Percentiles rank a stretch among this genome's conserved stretches.
phyloP scores from a whole-genome alignment of 306 rosid species.

The cucumber (Cucumis sativus) region Cucumber_9930_V3 NC_026658.2:25188501-25189000 shows the following conservation, averaged over 20 bases:
- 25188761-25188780: neutral
- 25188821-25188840: constrained; percentile 40
- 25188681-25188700: neutral
- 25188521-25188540: neutral
- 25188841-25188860: constrained; percentile 35
- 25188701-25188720: neutral
- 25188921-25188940: neutral
- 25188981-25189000: neutral
- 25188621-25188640: neutral
- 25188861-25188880: constrained; percentile 33
- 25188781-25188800: neutral
- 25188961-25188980: neutral
- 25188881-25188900: constrained; percentile 12
- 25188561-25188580: neutral
- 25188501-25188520: neutral
- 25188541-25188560: neutral
- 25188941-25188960: neutral
- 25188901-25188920: neutral
- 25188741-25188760: neutral
- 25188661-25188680: constrained; percentile 1
- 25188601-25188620: neutral
- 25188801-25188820: neutral
- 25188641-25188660: neutral
- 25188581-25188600: neutral
- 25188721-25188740: neutral